Evolutionary conservation across 2,329 filamentous ascomycete species (phyloP), one percentile per base, ranked within the genome.

Genomic region (Diaporthe sp.): DNA sequence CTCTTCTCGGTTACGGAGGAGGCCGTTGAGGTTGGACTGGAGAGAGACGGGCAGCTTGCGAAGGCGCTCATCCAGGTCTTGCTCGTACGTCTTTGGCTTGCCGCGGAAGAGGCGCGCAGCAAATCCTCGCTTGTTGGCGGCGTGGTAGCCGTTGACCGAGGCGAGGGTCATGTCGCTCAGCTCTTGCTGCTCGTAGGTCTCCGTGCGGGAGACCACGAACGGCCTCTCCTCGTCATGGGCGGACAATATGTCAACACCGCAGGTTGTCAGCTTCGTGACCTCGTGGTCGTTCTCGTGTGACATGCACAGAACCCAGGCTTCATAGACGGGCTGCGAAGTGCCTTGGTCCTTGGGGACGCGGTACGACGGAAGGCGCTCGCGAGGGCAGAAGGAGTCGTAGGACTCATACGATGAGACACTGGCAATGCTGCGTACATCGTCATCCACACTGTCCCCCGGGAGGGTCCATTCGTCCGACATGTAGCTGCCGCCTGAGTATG

Each of bases 11-110:
- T 78, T 76, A 8, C 71, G 47, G 10, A 82, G 79, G 17, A 81
- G 75, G 6, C 58, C 58, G n/a, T 71, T 74, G 8, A 81, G 74
- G 35, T 76, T 75, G 2, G 61, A 74, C 66, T 79, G 75, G 10
- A 80, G 66, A 0, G 60, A 15, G 3, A 30, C 6, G 5, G 79
- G 78, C 1, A 80, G 72, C 38, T 72, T 77, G 19, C 66, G 73
- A 69, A 80, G 79, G 52, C 77, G 75, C 52, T 73, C 73, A 35
- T 82, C 78, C 42, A 82, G 75, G 25, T 79, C 60, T 33, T 79
- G 74, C 68, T 81, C 80, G 52, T 82, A 81, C 17, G 78, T 77
- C 64, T 76, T 78, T 52, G 74, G 70, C 35, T 57, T 75, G 28
- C 78, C 76, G 17, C 76, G 68, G 40, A 80, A 13, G 19, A 79